A percentile compares a stretch with the other conserved stretches of the same genome.
Evolutionary conservation across 169 alveolate species (phyloP).

Genomic region (Neospora caninum): DNA sequence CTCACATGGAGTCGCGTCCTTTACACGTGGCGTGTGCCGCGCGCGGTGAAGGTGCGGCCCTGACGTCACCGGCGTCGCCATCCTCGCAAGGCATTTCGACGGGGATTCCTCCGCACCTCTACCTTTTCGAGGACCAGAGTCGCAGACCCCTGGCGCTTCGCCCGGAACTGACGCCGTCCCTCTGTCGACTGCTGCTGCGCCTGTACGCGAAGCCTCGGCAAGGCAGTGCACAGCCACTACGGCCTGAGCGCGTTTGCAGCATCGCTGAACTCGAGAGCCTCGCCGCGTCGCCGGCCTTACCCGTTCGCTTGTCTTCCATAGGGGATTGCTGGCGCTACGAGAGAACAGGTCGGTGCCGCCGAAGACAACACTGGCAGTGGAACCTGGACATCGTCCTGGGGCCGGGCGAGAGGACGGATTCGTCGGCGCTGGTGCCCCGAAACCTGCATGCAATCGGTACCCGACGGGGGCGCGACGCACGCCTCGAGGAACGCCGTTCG

Average conservation of each 20-base stretch:
- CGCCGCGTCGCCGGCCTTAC: conserved; percentile 44
- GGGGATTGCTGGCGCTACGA: conserved; percentile 76
- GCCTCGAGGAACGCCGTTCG: neutral
- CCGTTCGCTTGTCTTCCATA: conserved; percentile 67
- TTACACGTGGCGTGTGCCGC: no score
- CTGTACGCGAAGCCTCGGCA: conserved; percentile 15
- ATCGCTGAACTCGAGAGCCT: neutral
- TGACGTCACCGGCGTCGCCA: no score
- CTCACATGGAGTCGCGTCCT: no score
- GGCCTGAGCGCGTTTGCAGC: neutral
- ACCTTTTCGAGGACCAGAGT: conserved; percentile 52
- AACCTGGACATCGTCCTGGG: conserved; percentile 76
- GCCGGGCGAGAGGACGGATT: neutral
- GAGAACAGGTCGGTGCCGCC: conserved; percentile 70
- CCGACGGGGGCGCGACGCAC: neutral
- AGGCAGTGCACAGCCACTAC: neutral
- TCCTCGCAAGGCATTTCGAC: no score
- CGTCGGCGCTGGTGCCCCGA: neutral
- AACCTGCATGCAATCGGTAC: neutral
- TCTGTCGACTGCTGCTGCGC: conserved; percentile 68
- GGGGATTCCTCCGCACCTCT: conserved; percentile 62
- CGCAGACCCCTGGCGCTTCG: conserved; percentile 67
- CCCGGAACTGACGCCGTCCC: conserved; percentile 75
- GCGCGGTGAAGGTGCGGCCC: no score
- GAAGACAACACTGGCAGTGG: conserved; percentile 83